phyloP scores from a whole-genome alignment of 2,329 filamentous ascomycete genomes.

The Trichoderma endophyticum region DNA sequence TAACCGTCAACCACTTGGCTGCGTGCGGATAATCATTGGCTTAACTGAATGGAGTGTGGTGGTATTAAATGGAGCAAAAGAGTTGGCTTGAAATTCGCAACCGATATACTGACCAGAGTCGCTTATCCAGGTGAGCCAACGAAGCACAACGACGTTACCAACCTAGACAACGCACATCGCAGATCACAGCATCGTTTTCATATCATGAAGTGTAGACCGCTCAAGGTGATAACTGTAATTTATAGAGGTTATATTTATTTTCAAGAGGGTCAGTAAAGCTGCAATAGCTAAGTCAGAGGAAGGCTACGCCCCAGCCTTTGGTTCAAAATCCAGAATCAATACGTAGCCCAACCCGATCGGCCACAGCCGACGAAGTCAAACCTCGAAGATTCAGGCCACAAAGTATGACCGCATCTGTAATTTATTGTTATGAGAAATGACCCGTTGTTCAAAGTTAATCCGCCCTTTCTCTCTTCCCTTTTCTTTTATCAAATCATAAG shows the following conservation, averaged over 20 bases:
- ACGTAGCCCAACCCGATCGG: too few relatives aligned
- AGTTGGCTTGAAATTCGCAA: neutral
- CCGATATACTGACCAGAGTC: neutral
- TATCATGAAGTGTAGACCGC: neutral
- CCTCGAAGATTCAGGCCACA: too few relatives aligned
- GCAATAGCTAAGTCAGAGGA: too few relatives aligned
- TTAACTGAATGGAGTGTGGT: slow-evolving; percentile 15
- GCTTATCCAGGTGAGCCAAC: neutral
- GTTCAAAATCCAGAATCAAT: too few relatives aligned
- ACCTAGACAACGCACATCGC: neutral
- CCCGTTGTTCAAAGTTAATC: neutral
- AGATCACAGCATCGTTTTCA: neutral
- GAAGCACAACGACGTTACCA: neutral
- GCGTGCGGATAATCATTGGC: slow-evolving; percentile 27
- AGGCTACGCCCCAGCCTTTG: too few relatives aligned
- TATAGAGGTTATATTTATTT: neutral
- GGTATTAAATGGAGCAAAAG: neutral
- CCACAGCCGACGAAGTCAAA: too few relatives aligned
- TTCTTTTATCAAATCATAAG: neutral
- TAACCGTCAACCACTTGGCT: slow-evolving; percentile 29
- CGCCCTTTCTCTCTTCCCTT: neutral
- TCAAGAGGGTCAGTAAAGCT: too few relatives aligned
- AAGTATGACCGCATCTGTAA: neutral
- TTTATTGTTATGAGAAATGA: neutral
- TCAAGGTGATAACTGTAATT: neutral